These are phyloP conservation scores for Xylariales sp. DNA, from an alignment of 2,329 filamentous ascomycete genomes.

Conservation along the genomic window DNA sequence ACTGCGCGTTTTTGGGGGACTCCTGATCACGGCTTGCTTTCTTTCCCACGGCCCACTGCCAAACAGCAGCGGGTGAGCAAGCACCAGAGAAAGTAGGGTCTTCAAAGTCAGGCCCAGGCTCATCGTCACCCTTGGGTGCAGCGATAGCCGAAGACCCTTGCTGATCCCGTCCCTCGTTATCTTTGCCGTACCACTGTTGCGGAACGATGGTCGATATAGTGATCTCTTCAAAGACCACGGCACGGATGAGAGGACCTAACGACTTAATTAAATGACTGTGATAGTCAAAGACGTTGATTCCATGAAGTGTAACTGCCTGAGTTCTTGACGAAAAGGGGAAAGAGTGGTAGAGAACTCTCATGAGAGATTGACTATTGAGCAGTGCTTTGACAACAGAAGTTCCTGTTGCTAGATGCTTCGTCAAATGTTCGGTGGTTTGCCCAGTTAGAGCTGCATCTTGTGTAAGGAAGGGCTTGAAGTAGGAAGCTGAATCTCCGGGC, in stretches of 20 bases:
- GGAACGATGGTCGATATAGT: conserved; percentile 79
- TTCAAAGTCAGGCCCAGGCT: conserved; percentile 41
- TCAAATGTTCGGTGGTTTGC: conserved; percentile 48
- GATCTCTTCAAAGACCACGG: conserved; percentile 87
- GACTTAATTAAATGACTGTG: conserved; percentile 79
- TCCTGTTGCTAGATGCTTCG: conserved; percentile 67
- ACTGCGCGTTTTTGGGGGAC: conserved; percentile 44
- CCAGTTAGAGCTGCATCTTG: conserved; percentile 52
- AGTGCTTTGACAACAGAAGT: conserved; percentile 83
- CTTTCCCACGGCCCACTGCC: conserved; percentile 43
- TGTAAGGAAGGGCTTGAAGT: conserved; percentile 76
- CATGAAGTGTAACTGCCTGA: conserved; percentile 73
- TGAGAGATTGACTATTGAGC: conserved; percentile 79
- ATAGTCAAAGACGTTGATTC: conserved; percentile 86
- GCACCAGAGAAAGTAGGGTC: conserved; percentile 46
- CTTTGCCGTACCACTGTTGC: conserved; percentile 66
- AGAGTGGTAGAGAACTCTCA: conserved; percentile 78
- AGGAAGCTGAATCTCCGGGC: conserved; percentile 66
- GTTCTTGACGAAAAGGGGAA: conserved; percentile 78
- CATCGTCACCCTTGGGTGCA: conserved; percentile 28
- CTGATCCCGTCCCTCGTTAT: conserved; percentile 39
- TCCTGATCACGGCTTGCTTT: conserved; percentile 31
- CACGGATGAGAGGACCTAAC: conserved; percentile 81
- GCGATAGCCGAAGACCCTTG: conserved; percentile 29
- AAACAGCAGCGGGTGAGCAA: conserved; percentile 43